Conservation (phyloP, 176 grass and related monocot species). For the Oropetium thomaeum region DNA sequence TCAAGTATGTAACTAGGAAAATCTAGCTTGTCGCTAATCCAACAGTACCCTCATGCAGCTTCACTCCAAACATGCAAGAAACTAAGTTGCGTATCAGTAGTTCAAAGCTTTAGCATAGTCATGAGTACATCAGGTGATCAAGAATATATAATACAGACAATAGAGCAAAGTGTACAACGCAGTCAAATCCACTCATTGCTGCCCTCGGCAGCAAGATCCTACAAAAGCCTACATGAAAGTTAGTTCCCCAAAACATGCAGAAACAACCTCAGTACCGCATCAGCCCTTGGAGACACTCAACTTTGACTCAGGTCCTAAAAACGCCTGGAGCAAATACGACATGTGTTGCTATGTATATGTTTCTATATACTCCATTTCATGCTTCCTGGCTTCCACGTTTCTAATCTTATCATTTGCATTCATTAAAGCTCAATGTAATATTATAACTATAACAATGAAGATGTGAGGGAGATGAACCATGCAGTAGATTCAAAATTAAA, state of each 20-base stretch:
- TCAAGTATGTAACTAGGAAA: constrained; percentile 9
- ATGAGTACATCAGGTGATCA: not conserved
- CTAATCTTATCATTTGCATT: not conserved
- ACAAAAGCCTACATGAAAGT: constrained; percentile 12
- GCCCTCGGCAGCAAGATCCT: not conserved
- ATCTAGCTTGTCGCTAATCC: not conserved
- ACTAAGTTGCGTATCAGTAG: too few relatives aligned
- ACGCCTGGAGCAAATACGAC: not conserved
- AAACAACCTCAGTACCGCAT: not conserved
- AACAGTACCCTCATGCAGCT: constrained; percentile 6
- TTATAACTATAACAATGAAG: not conserved
- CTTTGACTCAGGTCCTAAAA: not conserved
- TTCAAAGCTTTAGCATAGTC: too few relatives aligned
- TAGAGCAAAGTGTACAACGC: not conserved
- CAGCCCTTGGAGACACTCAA: not conserved
- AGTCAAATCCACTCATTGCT: not conserved
- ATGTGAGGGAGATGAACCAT: not conserved
- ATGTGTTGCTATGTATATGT: not conserved
- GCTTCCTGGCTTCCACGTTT: not conserved
- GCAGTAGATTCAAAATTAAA: not conserved
- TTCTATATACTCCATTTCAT: not conserved
- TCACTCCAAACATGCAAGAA: not conserved
- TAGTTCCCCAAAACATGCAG: not conserved
- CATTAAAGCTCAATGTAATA: not conserved
- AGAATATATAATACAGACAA: not conserved